Base-by-base conservation (phyloP, 371 early-diverging fungal species). In the Mortierella sp. region DNA sequence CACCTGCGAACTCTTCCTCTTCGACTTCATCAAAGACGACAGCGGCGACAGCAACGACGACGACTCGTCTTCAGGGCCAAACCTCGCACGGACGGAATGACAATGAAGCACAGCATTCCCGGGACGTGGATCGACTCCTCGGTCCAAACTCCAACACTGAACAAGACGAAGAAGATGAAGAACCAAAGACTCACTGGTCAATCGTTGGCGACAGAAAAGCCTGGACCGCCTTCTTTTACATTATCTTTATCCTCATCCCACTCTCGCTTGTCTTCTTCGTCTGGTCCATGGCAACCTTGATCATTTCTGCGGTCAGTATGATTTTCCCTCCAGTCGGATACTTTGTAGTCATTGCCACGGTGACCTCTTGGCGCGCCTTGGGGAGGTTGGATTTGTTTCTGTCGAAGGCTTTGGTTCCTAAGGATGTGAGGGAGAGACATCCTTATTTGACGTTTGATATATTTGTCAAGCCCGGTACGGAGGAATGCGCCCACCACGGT, bases 321-420 rank as follows among this genome's bases (percentile, higher is more conserved):
- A 80, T 82, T 57, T 42, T 86, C 31, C 86, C 86, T 0, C 86
- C 86, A 4, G 13, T 82, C 13, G 86, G 86, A 14, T 86, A 86
- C 42, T 14, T 86, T 24, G 11, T 77, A 9, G 47, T 80, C 28
- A 55, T 86, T 11, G 58, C 75, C 0, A 38, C 78, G 3, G 76
- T 86, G 34, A 86, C 86, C 0, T 80, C 86, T 13, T 86, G 86
- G 86, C 48, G 86, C 48, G 86, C 86, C 0, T 73, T 86, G 7
- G 86, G 82, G 3, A 68, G 82, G 24, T 71, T 75, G 14, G 86
- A 86, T 38, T 26, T 86, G 60, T 34, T 76, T 16, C 16, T 86
- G 28, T 75, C 80, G 2, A 70, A 75, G 8, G 34, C 72, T 2
- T 31, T 85, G 21, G 86, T 85, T 1, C 16, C 77, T 2, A 71